Conservation (phyloP, 2,329 filamentous ascomycete genomes). For the Emmonsiellopsis sp. region DNA sequence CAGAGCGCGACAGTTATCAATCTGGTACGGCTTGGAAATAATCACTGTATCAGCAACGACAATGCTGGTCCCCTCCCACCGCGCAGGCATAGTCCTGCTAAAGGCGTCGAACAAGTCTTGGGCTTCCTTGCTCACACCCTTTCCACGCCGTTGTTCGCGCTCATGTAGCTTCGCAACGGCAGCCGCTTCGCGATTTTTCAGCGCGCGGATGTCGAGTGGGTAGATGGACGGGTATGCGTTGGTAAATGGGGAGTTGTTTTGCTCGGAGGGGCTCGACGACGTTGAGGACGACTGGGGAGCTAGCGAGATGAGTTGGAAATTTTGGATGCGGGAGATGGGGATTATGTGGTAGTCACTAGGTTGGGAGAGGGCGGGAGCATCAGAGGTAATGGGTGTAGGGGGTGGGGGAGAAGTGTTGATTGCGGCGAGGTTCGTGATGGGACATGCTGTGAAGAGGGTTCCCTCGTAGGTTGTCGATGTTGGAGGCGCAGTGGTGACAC, state of each 20-base stretch:
- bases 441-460: constrained; percentile 53
- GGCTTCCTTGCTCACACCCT: constrained; percentile 52
- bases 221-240: constrained; percentile 37
- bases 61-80: constrained; percentile 52
- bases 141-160: constrained; percentile 49
- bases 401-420: constrained; percentile 47
- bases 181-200: constrained; percentile 47
- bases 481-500: constrained; percentile 46
- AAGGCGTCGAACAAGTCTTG: constrained; percentile 57
- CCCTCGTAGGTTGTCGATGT: constrained; percentile 48
- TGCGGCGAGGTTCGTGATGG: constrained; percentile 52
- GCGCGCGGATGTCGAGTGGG: constrained; percentile 45
- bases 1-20: constrained; percentile 43
- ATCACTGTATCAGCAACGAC: constrained; percentile 53
- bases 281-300: constrained; percentile 1
- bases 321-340: constrained; percentile 50
- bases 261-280: constrained; percentile 10
- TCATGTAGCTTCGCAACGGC: constrained; percentile 50
- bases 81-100: constrained; percentile 50
- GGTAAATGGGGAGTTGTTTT: constrained; percentile 35
- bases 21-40: constrained; percentile 49
- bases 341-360: constrained; percentile 53
- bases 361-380: constrained; percentile 28
- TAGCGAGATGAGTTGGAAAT: constrained; percentile 46
- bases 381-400: constrained; percentile 28